Evolutionary conservation across 2,329 filamentous ascomycete genomes (phyloP), one percentile per base, ranked within the genome.

Genomic region (Colletotrichum cereale): DNA sequence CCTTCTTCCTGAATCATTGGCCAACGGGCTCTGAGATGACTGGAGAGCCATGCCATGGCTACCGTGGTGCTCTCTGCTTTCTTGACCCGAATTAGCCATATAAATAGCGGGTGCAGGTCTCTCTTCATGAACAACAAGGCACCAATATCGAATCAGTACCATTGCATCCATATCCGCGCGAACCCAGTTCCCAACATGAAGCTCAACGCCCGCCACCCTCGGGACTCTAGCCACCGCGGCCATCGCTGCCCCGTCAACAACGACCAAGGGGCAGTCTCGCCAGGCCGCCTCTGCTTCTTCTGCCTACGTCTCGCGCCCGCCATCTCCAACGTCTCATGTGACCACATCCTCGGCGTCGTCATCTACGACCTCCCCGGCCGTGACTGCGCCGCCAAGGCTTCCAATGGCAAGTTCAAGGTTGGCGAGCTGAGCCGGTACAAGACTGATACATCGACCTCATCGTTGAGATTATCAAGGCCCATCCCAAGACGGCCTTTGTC

Each of bases 281-380:
- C 74, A 77, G 69, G 78, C 78, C 29, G 70, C 75, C 7, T 70
- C 76, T 8, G 80, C 74, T 44, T 84, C 81, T 76, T 68, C 77
- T 47, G 78, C 80, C 24, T 77, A 73, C 80, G 78, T 74, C 75
- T 83, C 67, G 79, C 82, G 77, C 78, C 80, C 34, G 80, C 79
- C 18, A 72, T 83, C 48, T 74, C 76, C 55, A 79, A 80, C 58
- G 78, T 80, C 5, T 79, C 81, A 34, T 83, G 81, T 78, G 69
- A 77, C 60, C 63, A 83, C 73, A 82, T 83, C 75, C 77, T 83
- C 62, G 82, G 81, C 68, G 76, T 91, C 64, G 89, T 91, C 66
- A 87, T 91, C 65, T 91, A 91, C 79, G 86, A 91, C 77, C 81
- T 91, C 16, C 89, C 89, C 55, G 88, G 90, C 75, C 87, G 89